phyloP scores from a whole-genome alignment of 768 basidiomycete species.

The Leccinellum rugosiceps region DNA sequence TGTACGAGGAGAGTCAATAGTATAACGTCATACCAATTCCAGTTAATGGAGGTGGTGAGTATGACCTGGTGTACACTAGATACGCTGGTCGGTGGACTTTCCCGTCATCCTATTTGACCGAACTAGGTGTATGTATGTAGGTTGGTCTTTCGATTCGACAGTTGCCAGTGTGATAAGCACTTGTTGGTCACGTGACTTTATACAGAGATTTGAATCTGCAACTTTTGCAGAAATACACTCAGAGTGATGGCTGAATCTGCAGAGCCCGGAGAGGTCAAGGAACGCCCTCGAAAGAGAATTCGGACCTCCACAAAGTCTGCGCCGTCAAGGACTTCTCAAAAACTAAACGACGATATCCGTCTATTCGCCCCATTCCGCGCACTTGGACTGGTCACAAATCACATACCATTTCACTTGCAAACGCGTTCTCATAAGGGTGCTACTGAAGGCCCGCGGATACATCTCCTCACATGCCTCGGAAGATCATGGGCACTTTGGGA shows the following conservation, averaged over 20 bases:
- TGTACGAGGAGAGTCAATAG: background rate
- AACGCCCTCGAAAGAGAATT: conserved; percentile 26
- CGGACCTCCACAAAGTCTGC: conserved; percentile 10
- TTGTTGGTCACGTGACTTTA: conserved; percentile 19
- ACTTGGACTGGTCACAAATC: conserved; percentile 90
- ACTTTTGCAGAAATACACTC: background rate
- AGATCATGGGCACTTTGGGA: conserved; percentile 96
- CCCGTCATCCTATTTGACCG: background rate
- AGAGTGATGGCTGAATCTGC: conserved; percentile 17
- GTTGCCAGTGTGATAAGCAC: no score
- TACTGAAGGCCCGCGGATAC: conserved; percentile 76
- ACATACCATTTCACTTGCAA: conserved; percentile 86
- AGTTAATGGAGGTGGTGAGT: background rate
- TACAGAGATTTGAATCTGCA: background rate
- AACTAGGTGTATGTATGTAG: background rate
- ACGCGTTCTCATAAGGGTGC: conserved; percentile 81
- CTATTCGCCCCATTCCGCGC: conserved; percentile 94
- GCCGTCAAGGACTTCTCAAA: conserved; percentile 3
- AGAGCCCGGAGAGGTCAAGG: conserved; percentile 12
- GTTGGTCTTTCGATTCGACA: no score
- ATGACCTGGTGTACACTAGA: background rate
- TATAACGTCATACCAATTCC: background rate
- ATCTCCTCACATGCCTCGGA: conserved; percentile 85
- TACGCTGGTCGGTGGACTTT: background rate
- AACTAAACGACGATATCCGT: conserved; percentile 21